phyloP scores from a whole-genome alignment of 129 eudicot species.

The Heracleum sosnowskyi region DNA sequence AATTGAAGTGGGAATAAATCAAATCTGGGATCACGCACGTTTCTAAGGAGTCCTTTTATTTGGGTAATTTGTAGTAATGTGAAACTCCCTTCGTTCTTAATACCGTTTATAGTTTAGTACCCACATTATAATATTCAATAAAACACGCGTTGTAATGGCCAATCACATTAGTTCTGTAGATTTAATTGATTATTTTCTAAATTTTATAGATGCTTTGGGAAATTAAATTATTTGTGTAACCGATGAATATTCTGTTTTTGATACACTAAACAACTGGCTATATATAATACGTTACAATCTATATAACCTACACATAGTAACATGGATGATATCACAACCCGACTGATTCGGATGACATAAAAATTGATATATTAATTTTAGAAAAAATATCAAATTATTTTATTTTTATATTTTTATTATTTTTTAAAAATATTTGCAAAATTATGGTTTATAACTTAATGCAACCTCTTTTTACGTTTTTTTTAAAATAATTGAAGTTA shows the following conservation, averaged over 20 bases:
- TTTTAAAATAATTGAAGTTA: too few species aligned
- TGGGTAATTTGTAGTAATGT: not conserved
- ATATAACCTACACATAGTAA: too few species aligned
- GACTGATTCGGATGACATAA: too few species aligned
- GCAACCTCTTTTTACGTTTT: too few species aligned
- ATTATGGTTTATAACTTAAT: too few species aligned
- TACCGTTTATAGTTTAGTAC: constrained; percentile 7
- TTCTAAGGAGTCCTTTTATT: not conserved
- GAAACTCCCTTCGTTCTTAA: not conserved
- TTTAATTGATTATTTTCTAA: not conserved
- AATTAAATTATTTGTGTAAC: not conserved
- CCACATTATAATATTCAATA: too few species aligned
- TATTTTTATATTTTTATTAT: too few species aligned
- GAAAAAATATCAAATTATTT: too few species aligned
- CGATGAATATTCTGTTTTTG: not conserved
- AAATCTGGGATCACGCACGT: constrained; percentile 16
- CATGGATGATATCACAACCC: too few species aligned
- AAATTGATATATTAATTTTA: too few species aligned
- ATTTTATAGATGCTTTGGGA: not conserved
- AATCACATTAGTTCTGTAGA: not conserved
- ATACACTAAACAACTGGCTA: not conserved
- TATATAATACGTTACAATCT: not conserved
- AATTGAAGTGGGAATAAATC: not conserved
- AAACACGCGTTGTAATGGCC: not conserved
- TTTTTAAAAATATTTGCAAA: too few species aligned